Conservation (phyloP, 2,329 filamentous ascomycete genomes). For the Cladorrhinum sp. region DNA sequence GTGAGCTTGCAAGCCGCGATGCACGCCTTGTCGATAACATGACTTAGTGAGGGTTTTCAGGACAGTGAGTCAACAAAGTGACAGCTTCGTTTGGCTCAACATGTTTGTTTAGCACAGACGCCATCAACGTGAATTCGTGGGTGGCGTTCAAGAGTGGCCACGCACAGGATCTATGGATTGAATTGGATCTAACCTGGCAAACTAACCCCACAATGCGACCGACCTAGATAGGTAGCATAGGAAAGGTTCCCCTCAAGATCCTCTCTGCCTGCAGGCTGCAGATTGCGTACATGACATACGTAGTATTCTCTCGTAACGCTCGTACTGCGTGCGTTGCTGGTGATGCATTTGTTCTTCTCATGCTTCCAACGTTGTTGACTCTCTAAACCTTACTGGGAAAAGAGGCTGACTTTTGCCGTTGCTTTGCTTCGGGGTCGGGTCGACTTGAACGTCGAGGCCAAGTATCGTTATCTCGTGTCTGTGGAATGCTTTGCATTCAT, state of each 20-base stretch:
- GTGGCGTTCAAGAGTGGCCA: neutral
- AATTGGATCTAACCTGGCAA: no score
- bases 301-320: neutral
- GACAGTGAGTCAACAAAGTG: neutral
- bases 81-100: neutral
- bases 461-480: neutral
- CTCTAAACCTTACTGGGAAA: neutral
- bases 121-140: neutral
- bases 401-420: conserved; percentile 5
- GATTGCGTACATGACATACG: neutral
- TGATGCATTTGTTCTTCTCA: neutral
- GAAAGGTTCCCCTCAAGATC: no score
- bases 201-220: neutral
- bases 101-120: neutral
- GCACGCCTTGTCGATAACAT: neutral
- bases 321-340: neutral
- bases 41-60: no score
- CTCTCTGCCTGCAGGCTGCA: neutral
- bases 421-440: conserved; percentile 1
- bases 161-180: neutral
- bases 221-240: neutral
- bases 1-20: neutral
- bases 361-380: neutral
- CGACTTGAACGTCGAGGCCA: neutral
- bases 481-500: neutral